Conservation (phyloP, 257 asterid species). For the Jasminum sambac region DNA sequence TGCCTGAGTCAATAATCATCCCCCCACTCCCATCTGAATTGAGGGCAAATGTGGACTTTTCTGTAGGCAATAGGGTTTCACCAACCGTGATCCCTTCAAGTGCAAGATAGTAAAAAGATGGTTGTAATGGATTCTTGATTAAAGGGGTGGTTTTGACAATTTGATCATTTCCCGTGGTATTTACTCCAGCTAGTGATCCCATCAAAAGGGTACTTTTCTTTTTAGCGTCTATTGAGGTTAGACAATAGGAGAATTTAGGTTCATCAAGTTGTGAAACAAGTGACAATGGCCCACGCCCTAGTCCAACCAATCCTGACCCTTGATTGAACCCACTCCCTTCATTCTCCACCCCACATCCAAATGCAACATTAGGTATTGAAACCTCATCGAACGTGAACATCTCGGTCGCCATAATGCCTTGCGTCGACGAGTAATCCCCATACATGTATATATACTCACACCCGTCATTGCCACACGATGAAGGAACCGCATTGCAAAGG, state of each 20-base stretch:
- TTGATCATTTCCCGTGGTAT: not conserved
- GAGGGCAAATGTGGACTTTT: slow-evolving; percentile 48
- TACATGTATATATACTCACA: slow-evolving; percentile 70
- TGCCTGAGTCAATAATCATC: slow-evolving; percentile 87
- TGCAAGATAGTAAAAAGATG: slow-evolving; percentile 72
- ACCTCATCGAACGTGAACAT: slow-evolving; percentile 56
- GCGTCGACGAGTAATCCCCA: slow-evolving; percentile 76
- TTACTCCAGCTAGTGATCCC: slow-evolving; percentile 47
- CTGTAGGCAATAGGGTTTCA: slow-evolving; percentile 46
- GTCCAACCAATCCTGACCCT: slow-evolving; percentile 80
- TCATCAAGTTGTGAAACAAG: slow-evolving; percentile 77
- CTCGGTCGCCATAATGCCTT: slow-evolving; percentile 66
- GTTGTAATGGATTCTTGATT: slow-evolving; percentile 56
- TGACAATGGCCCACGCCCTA: slow-evolving; percentile 80
- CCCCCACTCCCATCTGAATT: slow-evolving; percentile 73
- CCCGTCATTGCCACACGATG: slow-evolving; percentile 41
- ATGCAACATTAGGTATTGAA: slow-evolving; percentile 48
- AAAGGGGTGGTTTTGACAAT: slow-evolving; percentile 52
- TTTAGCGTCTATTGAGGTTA: slow-evolving; percentile 62
- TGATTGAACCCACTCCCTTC: slow-evolving; percentile 69
- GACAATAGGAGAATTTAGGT: slow-evolving; percentile 72
- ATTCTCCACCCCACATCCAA: slow-evolving; percentile 81
- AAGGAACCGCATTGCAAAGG: slow-evolving; percentile 54
- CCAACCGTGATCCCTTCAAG: slow-evolving; percentile 85
- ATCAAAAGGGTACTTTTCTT: slow-evolving; percentile 52